A percentile compares a stretch with the other conserved stretches of the same genome.
phyloP scores from a whole-genome alignment of 148 eudicot genomes.

The Silene uniflora region DNA sequence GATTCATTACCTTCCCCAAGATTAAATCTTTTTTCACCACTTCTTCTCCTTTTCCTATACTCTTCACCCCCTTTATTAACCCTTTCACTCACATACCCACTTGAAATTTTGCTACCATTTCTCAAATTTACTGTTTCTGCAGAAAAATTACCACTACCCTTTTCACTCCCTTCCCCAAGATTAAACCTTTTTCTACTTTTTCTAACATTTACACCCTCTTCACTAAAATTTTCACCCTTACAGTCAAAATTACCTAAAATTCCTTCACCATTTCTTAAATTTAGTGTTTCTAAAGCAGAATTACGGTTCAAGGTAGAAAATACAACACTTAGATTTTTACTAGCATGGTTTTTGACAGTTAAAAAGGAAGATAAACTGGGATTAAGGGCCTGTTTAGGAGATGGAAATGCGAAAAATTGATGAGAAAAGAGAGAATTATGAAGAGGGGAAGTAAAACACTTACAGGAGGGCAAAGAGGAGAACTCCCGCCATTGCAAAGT shows the following conservation, averaged over 20 bases:
- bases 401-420: constrained; percentile 28
- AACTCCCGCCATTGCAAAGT: constrained; percentile 43
- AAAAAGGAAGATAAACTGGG: constrained; percentile 32
- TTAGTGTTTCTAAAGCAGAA: constrained; percentile 19
- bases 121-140: not conserved
- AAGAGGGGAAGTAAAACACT: constrained; percentile 37
- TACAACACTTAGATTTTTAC: not conserved
- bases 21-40: constrained; percentile 11
- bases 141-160: constrained; percentile 29
- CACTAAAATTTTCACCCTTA: constrained; percentile 3
- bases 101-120: not conserved
- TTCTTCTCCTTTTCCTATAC: constrained; percentile 6
- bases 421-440: constrained; percentile 29
- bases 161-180: constrained; percentile 21
- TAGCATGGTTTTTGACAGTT: constrained; percentile 19
- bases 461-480: constrained; percentile 40
- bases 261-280: not conserved
- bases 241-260: constrained; percentile 1
- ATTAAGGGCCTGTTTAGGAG: constrained; percentile 32
- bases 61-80: constrained; percentile 3
- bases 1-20: constrained; percentile 23
- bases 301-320: constrained; percentile 20
- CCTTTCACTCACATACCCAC: constrained; percentile 15
- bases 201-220: constrained; percentile 16
- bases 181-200: constrained; percentile 10